Conservation (phyloP, 257 asterid genomes). For the Nicotiana obtusifolia region DNA sequence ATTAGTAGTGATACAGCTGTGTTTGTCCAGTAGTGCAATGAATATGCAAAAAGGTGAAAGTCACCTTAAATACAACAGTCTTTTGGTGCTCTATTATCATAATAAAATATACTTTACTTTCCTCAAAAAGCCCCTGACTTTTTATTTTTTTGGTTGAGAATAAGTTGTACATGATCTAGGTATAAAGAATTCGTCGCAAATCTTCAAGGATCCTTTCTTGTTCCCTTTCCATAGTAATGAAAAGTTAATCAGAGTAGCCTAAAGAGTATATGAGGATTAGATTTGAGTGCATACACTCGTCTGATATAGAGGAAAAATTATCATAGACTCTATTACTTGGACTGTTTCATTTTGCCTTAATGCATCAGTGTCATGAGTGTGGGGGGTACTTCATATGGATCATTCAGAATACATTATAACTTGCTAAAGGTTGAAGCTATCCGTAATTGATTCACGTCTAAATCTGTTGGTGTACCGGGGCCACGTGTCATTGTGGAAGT, state of each 20-base stretch:
- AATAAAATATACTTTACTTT: neutral
- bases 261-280: neutral
- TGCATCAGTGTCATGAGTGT: neutral
- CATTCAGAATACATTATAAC: neutral
- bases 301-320: neutral
- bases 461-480: neutral
- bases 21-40: neutral
- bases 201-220: neutral
- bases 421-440: neutral
- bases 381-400: neutral
- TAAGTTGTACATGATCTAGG: neutral
- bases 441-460: neutral
- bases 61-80: neutral
- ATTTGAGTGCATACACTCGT: neutral
- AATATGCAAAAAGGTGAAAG: neutral
- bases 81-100: neutral
- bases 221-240: neutral
- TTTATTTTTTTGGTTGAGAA: neutral
- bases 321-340: neutral
- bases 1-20: neutral
- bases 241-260: neutral
- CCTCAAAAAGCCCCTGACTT: neutral
- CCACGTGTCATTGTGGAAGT: neutral
- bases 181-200: neutral
- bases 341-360: neutral